Conservation (phyloP, 2,329 filamentous ascomycete genomes). For the Aspergillus piperis region DNA sequence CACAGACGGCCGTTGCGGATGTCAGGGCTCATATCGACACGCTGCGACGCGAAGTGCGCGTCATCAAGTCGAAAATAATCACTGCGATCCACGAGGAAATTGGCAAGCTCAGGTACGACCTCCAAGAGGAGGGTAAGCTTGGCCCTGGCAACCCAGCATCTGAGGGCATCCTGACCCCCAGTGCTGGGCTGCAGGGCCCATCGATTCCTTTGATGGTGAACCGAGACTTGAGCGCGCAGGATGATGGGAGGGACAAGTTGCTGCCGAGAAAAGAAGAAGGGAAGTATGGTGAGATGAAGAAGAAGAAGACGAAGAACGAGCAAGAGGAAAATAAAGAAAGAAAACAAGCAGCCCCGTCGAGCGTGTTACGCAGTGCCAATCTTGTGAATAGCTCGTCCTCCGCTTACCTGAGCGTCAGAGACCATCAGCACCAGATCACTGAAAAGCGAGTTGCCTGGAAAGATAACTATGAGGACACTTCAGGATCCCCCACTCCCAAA, state of each 20-base stretch:
- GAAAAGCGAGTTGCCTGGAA: not conserved
- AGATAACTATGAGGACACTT: not conserved
- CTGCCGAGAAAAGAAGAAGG: not conserved
- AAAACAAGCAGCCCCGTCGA: not conserved
- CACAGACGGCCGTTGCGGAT: conserved; percentile 12
- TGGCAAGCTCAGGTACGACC: conserved; percentile 15
- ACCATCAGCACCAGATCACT: not conserved
- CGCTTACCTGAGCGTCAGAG: not conserved
- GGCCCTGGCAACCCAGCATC: not conserved
- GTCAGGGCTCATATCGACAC: conserved; percentile 15
- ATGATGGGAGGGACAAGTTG: not conserved
- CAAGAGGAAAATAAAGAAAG: not conserved
- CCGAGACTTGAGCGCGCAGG: not conserved
- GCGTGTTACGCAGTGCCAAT: not conserved
- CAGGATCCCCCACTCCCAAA: conserved; percentile 5
- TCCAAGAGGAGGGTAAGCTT: conserved; percentile 7
- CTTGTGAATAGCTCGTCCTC: not conserved
- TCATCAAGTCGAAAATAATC: conserved; percentile 17
- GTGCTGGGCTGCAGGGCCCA: not conserved
- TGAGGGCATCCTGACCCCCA: not conserved
- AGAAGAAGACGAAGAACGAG: not conserved
- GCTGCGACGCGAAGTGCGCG: conserved; percentile 13
- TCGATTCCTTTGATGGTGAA: not conserved
- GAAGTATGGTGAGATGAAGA: not conserved
- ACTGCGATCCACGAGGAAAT: conserved; percentile 17